A percentile compares a stretch with the other conserved stretches of the same genome.
Evolutionary conservation across 2,329 filamentous ascomycete species (phyloP).

Genomic region (Fusarium newnesense): DNA sequence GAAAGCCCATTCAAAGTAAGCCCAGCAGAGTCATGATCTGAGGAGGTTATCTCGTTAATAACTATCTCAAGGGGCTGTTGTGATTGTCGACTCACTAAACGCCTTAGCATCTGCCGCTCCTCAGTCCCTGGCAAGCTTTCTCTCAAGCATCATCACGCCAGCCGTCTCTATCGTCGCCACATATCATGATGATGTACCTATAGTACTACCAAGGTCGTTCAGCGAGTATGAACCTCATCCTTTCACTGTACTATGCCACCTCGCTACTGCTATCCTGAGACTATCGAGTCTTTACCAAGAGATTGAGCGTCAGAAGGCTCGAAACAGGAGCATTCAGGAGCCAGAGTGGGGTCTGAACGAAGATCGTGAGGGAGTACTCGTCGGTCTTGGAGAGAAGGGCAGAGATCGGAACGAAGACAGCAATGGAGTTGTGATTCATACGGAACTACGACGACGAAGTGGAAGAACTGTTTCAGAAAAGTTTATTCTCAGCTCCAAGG

Average conservation of each 20-base stretch:
- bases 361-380: conserved; percentile 79
- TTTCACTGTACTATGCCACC: conserved; percentile 78
- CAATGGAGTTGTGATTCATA: conserved; percentile 75
- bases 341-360: conserved; percentile 84
- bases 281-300: conserved; percentile 79
- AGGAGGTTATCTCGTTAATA: conserved; percentile 2
- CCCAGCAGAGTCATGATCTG: background rate
- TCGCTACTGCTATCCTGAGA: conserved; percentile 87
- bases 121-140: conserved; percentile 72
- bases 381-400: conserved; percentile 69
- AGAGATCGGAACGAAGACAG: conserved; percentile 51
- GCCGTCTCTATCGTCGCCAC: conserved; percentile 77
- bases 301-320: conserved; percentile 77
- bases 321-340: conserved; percentile 77
- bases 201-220: conserved; percentile 55
- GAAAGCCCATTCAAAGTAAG: conserved; percentile 57
- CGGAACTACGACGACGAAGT: conserved; percentile 87
- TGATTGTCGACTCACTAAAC: conserved; percentile 85
- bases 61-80: conserved; percentile 67
- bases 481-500: conserved; percentile 61
- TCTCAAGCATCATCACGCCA: conserved; percentile 75
- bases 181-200: conserved; percentile 85
- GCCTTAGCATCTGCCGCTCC: conserved; percentile 66
- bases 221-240: conserved; percentile 74
- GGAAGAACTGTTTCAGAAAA: conserved; percentile 80